Conservation (phyloP, 768 basidiomycete genomes). For the Thelephora ganbajun region DNA sequence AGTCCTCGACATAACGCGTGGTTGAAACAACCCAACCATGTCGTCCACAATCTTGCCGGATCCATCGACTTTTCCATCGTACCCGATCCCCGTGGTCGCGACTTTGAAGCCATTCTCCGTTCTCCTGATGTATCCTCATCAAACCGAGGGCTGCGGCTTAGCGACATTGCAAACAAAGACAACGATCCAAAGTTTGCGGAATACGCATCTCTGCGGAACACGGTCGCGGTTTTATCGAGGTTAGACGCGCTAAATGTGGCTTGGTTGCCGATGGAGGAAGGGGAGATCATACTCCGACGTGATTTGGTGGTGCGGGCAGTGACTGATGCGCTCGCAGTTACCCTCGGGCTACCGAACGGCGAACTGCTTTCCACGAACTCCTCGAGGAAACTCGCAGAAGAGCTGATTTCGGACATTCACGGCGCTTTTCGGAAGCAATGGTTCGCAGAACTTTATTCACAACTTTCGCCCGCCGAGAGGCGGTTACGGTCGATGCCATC, state of each 20-base stretch:
- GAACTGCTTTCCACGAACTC: constrained; percentile 37
- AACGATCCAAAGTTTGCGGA: constrained; percentile 22
- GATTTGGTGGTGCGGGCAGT: constrained; percentile 73
- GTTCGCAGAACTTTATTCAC: constrained; percentile 18
- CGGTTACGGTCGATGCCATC: constrained; percentile 11
- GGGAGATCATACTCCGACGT: constrained; percentile 59
- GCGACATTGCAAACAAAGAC: constrained; percentile 31
- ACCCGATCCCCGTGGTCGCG: constrained; percentile 46
- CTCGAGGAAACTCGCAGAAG: constrained; percentile 29
- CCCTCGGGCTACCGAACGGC: constrained; percentile 73
- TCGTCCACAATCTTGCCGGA: constrained; percentile 62
- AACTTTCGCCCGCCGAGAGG: constrained; percentile 7
- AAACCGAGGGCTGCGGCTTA: constrained; percentile 32
- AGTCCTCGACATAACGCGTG: constrained; percentile 74
- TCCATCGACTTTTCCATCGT: constrained; percentile 67
- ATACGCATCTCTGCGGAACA: constrained; percentile 52
- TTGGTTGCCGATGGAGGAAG: constrained; percentile 51
- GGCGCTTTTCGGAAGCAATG: constrained; percentile 40
- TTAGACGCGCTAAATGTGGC: constrained; percentile 40
- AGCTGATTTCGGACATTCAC: constrained; percentile 63
- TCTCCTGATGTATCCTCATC: constrained; percentile 19
- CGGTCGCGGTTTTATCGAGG: constrained; percentile 48
- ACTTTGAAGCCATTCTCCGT: constrained; percentile 41
- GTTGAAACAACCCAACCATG: constrained; percentile 33
- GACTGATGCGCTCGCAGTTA: constrained; percentile 77